Evolutionary conservation across 1,139 yeast genomes (phyloP), one percentile per base, ranked within the genome.

Genomic region (Lodderomyces metapsilosis): DNA sequence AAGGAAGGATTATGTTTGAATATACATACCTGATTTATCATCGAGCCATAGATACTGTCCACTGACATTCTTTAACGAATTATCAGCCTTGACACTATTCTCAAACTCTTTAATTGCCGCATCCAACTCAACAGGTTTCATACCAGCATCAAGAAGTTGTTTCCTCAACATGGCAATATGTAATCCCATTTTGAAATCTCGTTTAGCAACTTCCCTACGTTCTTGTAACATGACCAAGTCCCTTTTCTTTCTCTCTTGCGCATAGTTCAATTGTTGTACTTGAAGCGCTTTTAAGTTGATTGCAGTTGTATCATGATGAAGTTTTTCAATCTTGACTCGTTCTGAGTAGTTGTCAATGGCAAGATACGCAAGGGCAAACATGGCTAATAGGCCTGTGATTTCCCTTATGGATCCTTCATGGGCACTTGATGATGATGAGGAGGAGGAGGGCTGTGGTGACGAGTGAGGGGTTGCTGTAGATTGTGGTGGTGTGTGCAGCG

Each of bases 151-250:
- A 5, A 58, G 46, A 42, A 83, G 62, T 55, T 82, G 88, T 50
- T 79, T 70, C 40, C 85, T 64, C 32, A 83, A 62, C 54, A 82
- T 59, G 1, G 86, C 87, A 34, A 83, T 68, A 54, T 83, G 88
- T 52, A 82, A 61, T 7, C 78, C 71, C 83, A 82, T 76, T 55
- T 76, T 78, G 68, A 74, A 75, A 52, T 71, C 71, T 42, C 84
- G 68, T 50, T 74, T 78, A 37, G 73, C 76, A 35, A 57, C 61
- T 37, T 65, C 74, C 52, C 65, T 69, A 42, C 76, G 64, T 57
- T 74, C 84, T 53, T 68, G 72, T 46, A 73, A 53, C 37, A 63
- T 64, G 53, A 66, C 78, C 24, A 69, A 50, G 43, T 78, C 82
- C 42, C 71, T 63, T 49, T 71, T 68, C 58, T 76, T 72, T 38